Percentiles rank a stretch among this genome's conserved stretches.
These are phyloP conservation scores for Keithomyces neogunnii DNA, from an alignment of 2,329 filamentous ascomycete species.

Conservation along the genomic window DNA sequence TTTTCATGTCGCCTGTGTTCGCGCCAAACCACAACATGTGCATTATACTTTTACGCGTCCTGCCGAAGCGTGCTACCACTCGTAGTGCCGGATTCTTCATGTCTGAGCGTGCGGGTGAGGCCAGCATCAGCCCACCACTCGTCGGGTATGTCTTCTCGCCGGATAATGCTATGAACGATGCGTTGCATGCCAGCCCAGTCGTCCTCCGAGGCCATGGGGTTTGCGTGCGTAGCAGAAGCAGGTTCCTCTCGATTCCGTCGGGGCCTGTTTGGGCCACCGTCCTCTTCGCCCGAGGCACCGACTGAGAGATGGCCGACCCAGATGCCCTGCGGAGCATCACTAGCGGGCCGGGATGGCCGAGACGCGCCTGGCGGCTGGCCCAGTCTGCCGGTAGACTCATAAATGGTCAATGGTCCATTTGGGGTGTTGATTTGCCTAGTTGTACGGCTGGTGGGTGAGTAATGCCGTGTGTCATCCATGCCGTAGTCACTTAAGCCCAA, in stretches of 20 bases:
- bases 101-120: constrained; percentile 48
- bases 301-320: constrained; percentile 19
- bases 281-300: constrained; percentile 19
- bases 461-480: background rate
- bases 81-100: constrained; percentile 13
- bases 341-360: background rate
- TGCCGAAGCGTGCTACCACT: background rate
- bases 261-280: background rate
- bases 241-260: background rate
- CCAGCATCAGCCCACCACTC: constrained; percentile 73
- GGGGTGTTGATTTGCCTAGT: constrained; percentile 1
- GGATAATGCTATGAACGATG: constrained; percentile 62
- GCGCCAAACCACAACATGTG: background rate
- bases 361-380: background rate
- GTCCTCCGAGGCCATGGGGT: constrained; percentile 23
- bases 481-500: background rate
- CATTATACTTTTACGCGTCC: background rate
- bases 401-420: constrained; percentile 4
- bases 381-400: constrained; percentile 4
- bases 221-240: background rate
- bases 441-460: background rate
- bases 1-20: background rate
- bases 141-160: constrained; percentile 68
- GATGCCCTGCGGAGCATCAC: constrained; percentile 8
- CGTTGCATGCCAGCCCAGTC: constrained; percentile 56